phyloP scores from a whole-genome alignment of 805 yeast genomes.

The Spathaspora gorwiae region DNA sequence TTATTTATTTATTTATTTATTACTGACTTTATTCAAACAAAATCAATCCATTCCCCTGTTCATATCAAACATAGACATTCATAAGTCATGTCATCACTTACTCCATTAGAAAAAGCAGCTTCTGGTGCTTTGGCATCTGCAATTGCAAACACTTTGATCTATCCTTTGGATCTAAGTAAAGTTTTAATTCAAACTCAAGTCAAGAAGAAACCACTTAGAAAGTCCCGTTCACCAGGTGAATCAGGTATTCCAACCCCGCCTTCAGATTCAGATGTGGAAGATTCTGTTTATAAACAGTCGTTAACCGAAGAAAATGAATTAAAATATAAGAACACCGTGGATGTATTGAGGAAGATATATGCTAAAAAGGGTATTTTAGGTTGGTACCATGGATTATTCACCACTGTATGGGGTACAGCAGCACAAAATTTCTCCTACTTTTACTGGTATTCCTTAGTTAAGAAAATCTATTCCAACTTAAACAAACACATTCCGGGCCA shows the following conservation, averaged over 20 bases:
- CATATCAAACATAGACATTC: too few relatives aligned
- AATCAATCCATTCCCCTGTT: too few relatives aligned
- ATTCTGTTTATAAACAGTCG: constrained; percentile 12
- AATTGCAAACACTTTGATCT: constrained; percentile 71
- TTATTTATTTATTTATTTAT: too few relatives aligned
- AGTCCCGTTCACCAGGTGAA: not conserved
- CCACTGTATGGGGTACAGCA: constrained; percentile 66
- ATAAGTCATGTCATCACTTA: constrained; percentile 33
- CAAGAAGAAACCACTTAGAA: constrained; percentile 15
- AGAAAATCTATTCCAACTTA: constrained; percentile 47
- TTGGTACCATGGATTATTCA: constrained; percentile 66
- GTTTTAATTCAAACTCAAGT: constrained; percentile 74
- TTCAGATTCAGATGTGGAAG: constrained; percentile 14
- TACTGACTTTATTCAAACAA: too few relatives aligned
- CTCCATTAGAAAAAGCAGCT: constrained; percentile 75
- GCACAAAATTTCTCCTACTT: constrained; percentile 79
- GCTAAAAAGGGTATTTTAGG: constrained; percentile 59
- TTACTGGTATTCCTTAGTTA: constrained; percentile 78
- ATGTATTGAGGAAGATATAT: constrained; percentile 58
- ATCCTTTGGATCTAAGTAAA: constrained; percentile 76
- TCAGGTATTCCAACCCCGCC: constrained; percentile 5
- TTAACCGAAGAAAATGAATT: constrained; percentile 12
- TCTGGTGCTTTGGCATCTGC: constrained; percentile 82
- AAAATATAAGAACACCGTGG: constrained; percentile 54
- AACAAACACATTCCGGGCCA: constrained; percentile 32